Conservation (phyloP, 2,329 filamentous ascomycete species). For the Polytolypa hystricis region DNA sequence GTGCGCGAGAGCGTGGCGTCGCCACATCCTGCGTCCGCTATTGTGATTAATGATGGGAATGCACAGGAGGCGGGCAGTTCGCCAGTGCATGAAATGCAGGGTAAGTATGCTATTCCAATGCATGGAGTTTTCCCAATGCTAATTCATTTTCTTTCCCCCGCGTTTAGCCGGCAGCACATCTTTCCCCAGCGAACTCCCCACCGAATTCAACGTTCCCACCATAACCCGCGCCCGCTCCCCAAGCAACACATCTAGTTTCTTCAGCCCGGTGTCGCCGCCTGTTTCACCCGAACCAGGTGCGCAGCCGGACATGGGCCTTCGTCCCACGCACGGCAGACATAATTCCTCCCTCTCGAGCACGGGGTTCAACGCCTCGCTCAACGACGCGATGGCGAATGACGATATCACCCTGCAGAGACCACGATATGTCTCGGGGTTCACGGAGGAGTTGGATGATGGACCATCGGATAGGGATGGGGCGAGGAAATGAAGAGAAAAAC, state of each 20-base stretch:
- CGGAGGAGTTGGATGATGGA: conserved; percentile 10
- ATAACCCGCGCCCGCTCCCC: conserved; percentile 10
- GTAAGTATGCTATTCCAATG: conserved; percentile 13
- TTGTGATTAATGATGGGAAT: conserved; percentile 8
- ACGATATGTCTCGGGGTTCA: conserved; percentile 12
- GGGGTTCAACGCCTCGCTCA: conserved; percentile 8
- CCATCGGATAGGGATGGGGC: too few relatives aligned
- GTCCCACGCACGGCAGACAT: conserved; percentile 10
- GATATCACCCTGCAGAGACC: conserved; percentile 6
- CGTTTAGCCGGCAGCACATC: conserved; percentile 7
- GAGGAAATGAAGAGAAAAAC: too few relatives aligned
- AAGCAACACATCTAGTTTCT: conserved; percentile 13
- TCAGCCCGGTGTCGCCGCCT: conserved; percentile 11
- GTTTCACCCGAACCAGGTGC: conserved; percentile 9
- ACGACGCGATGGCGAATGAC: conserved; percentile 6
- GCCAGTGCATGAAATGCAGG: conserved; percentile 23
- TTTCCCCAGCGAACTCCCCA: conserved; percentile 9
- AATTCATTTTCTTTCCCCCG: conserved; percentile 1
- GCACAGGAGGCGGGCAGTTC: conserved; percentile 17
- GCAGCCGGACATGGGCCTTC: conserved; percentile 5
- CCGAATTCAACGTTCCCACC: conserved; percentile 10
- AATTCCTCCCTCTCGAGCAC: conserved; percentile 13
- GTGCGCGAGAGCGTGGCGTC: conserved; percentile 6
- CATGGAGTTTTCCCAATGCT: neutral
- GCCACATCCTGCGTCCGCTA: conserved; percentile 9